Base-by-base conservation (phyloP, 257 asterid genomes). In the Scutellaria baicalensis region DNA sequence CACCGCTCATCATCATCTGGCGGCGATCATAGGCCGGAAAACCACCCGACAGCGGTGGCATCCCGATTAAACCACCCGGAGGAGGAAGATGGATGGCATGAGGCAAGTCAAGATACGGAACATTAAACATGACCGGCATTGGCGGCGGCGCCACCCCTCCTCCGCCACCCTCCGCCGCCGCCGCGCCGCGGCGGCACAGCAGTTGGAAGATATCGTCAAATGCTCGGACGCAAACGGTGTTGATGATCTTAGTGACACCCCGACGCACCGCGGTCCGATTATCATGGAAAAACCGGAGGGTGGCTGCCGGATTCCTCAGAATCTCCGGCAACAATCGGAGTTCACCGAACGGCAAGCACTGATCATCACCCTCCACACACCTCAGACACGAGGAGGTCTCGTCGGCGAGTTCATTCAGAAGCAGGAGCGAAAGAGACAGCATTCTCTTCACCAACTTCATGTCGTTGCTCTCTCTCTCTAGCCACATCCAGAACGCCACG, bases 401-500 rank as follows among this genome's bases (percentile, higher is more conserved):
- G 2, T 85, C 82, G 1, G 75, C 84, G 2, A 78, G 27, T 8
- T 70, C 71, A 3, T 75, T 75, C 20, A 91, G 11, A 52, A 84
- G 8, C 0, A 13, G 3, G 0, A 18, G 49, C 0, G 96, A 84
- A 33, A 87, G 59, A 3, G 79, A 33, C 33, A 78, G 42, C 69
- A 89, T 16, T 8, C 55, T 60, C 38, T 21, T 60, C 5, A 91
- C 64, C 12, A 85, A 8, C n/a, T 31, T 36, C 52, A 33, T 11
- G 63, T 77, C 77, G 0, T 47, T 59, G 50, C 65, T 60, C 6
- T 73, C 80, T 31, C 55, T 61, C 59, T 89, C 96, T 0, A 92
- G 81, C 89, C 91, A 92, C 27, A 86, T 71, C 69, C 77, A 81
- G 47, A 91, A 87, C 1, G 83, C 97, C 83, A 59, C 12, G 6